Evolutionary conservation across 2,329 filamentous ascomycete species (phyloP).

Genomic region (Cadophora luteo-olivacea): DNA sequence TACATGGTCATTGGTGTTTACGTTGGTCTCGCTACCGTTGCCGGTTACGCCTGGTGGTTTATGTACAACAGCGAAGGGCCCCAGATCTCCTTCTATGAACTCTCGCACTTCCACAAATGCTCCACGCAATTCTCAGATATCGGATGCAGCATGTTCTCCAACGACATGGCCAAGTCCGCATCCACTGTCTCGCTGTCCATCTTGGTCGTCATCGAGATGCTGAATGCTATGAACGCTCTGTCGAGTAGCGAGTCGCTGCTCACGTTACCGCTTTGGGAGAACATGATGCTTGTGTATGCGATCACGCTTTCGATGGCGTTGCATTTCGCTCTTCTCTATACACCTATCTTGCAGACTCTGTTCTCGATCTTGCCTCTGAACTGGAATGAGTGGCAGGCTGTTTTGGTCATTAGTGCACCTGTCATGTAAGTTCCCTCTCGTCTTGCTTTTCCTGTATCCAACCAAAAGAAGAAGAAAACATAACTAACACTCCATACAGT

Average conservation of each 20-base stretch:
- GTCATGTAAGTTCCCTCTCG: constrained; percentile 79
- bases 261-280: constrained; percentile 95
- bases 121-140: constrained; percentile 84
- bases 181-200: constrained; percentile 92
- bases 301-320: constrained; percentile 92
- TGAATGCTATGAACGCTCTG: constrained; percentile 98
- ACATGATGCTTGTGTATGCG: constrained; percentile 97
- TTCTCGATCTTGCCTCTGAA: constrained; percentile 93
- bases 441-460: no score
- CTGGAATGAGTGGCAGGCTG: constrained; percentile 89
- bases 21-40: constrained; percentile 92
- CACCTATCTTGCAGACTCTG: constrained; percentile 83
- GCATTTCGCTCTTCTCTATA: constrained; percentile 93
- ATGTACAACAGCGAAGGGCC: constrained; percentile 93
- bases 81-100: constrained; percentile 87
- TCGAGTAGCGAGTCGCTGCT: constrained; percentile 94
- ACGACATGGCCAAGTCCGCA: constrained; percentile 85
- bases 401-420: constrained; percentile 84
- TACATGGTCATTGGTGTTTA: constrained; percentile 97
- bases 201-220: constrained; percentile 98
- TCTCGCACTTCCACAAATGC: constrained; percentile 94
- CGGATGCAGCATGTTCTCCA: constrained; percentile 89
- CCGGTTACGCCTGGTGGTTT: constrained; percentile 99
- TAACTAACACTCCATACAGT: constrained; percentile 46
- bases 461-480: no score